These are phyloP conservation scores for Hevea brasiliensis DNA, from an alignment of 345 rosid genomes.

Conservation along the genomic window DNA sequence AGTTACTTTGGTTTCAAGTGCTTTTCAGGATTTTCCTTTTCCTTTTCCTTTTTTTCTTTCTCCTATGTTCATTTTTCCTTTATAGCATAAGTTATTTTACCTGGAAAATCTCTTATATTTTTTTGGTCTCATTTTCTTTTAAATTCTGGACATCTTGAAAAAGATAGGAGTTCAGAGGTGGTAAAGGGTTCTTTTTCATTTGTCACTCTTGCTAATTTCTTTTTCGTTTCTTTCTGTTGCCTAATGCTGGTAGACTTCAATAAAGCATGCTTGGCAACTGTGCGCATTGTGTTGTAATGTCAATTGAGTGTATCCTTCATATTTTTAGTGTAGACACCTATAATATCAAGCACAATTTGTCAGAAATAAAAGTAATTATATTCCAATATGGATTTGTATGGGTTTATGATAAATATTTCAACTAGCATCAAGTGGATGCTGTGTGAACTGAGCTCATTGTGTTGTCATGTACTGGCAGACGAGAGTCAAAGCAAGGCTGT, in stretches of 20 bases:
- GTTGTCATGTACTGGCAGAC: conserved; percentile 30
- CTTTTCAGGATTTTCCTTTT: conserved; percentile 2
- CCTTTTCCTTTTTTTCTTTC: background rate
- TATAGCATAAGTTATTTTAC: background rate
- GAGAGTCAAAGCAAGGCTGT: conserved; percentile 60
- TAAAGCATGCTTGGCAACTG: background rate
- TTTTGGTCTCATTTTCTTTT: background rate
- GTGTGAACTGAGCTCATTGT: conserved; percentile 16
- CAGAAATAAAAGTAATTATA: background rate
- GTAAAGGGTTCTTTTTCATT: background rate
- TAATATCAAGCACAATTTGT: background rate
- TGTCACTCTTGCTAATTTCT: background rate
- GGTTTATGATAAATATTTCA: background rate
- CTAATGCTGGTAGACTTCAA: no score
- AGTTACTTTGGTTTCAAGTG: background rate
- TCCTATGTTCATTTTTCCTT: background rate
- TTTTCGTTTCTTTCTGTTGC: background rate
- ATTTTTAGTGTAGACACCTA: background rate
- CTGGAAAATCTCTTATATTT: background rate
- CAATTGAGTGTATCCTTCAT: no score
- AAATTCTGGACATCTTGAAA: background rate
- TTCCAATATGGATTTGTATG: background rate
- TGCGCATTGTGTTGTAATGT: no score
- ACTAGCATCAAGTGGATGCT: background rate
- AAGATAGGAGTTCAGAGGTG: background rate